A percentile compares a stretch with the other conserved stretches of the same genome.
Evolutionary conservation across 164 flowering plant species (phyloP).

Genomic region (Chimonanthus salicifolius): DNA sequence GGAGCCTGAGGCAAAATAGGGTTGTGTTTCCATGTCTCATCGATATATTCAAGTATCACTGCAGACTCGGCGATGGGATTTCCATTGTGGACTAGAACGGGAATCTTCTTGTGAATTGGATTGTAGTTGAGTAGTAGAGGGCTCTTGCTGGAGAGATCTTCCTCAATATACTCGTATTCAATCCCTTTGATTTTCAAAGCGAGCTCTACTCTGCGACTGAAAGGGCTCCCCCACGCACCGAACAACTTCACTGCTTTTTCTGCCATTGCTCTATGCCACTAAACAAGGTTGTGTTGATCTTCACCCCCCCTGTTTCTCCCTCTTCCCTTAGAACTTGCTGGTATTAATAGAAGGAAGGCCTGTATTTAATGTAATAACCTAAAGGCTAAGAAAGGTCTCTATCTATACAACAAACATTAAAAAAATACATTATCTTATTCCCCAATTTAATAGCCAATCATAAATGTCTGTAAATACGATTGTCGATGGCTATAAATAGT

Average conservation of each 20-base stretch:
- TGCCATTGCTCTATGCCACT: neutral
- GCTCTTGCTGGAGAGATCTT: constrained; percentile 6
- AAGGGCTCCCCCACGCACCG: constrained; percentile 8
- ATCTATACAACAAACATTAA: neutral
- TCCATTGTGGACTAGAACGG: constrained; percentile 10
- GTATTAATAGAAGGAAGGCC: neutral
- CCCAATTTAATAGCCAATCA: neutral
- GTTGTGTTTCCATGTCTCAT: constrained; percentile 3
- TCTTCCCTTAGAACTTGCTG: neutral
- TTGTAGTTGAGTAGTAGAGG: constrained; percentile 3
- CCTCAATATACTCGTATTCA: constrained; percentile 5
- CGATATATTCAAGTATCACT: constrained; percentile 11
- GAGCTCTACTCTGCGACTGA: neutral
- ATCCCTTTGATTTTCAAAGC: constrained; percentile 7
- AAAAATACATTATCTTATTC: neutral
- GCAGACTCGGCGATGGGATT: constrained; percentile 12
- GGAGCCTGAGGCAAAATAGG: constrained; percentile 15
- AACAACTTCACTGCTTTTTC: constrained; percentile 7
- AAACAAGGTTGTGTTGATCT: neutral
- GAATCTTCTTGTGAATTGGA: constrained; percentile 6
- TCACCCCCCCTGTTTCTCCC: neutral
- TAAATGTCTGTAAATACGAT: no score
- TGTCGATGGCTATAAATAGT: neutral
- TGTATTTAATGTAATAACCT: no score
- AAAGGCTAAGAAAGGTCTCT: neutral